phyloP scores from a whole-genome alignment of 192 early-diverging fungal species.

The Haplosporangium gracile region DNA sequence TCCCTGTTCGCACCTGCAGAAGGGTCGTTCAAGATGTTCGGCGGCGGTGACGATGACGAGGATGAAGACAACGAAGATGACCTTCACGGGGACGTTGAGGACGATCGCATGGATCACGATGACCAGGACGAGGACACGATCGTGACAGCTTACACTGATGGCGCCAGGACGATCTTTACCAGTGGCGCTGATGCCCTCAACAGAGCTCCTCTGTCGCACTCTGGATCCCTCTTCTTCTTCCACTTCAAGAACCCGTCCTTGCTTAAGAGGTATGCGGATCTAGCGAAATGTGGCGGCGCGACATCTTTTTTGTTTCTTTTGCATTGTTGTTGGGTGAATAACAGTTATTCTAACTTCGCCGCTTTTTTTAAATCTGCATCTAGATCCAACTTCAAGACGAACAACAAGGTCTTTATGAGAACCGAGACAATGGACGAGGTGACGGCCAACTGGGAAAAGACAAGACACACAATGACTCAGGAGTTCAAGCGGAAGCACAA shows the following conservation, averaged over 20 bases:
- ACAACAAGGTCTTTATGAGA: slow-evolving; percentile 61
- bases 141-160: slow-evolving; percentile 25
- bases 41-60: slow-evolving; percentile 53
- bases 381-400: slow-evolving; percentile 55
- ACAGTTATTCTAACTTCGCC: not conserved
- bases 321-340: not conserved
- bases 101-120: slow-evolving; percentile 27
- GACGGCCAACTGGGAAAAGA: slow-evolving; percentile 66
- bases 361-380: not conserved
- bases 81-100: slow-evolving; percentile 37
- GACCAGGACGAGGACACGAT: slow-evolving; percentile 19
- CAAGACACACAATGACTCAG: slow-evolving; percentile 66
- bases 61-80: slow-evolving; percentile 35
- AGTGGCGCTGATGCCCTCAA: slow-evolving; percentile 23
- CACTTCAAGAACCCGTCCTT: slow-evolving; percentile 56
- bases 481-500: slow-evolving; percentile 79
- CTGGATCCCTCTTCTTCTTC: slow-evolving; percentile 60
- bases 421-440: slow-evolving; percentile 66
- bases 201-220: slow-evolving; percentile 35
- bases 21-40: slow-evolving; percentile 64
- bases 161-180: slow-evolving; percentile 31
- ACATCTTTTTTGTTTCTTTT: not conserved
- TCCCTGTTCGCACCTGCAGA: slow-evolving; percentile 44
- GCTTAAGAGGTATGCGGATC: slow-evolving; percentile 42
- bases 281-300: not conserved